phyloP scores from a whole-genome alignment of 768 basidiomycete genomes.

The Steccherinum ochraceum region DNA sequence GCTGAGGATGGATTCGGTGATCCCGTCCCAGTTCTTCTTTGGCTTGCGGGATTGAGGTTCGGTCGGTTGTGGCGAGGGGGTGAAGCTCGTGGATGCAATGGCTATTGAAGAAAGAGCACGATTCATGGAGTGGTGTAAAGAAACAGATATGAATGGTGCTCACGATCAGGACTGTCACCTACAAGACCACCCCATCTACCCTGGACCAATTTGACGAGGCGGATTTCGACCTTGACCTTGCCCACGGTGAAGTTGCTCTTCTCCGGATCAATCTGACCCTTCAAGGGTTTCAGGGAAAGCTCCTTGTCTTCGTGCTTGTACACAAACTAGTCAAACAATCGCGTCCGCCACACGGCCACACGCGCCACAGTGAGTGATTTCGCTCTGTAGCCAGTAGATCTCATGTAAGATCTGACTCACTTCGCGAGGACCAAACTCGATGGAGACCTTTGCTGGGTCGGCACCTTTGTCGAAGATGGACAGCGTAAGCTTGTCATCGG shows the following conservation, averaged over 20 bases:
- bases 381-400: too few species aligned
- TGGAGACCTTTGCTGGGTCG: constrained; percentile 53
- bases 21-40: constrained; percentile 86
- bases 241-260: constrained; percentile 63
- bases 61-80: constrained; percentile 24
- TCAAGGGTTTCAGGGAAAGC: constrained; percentile 74
- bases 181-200: constrained; percentile 74
- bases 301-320: constrained; percentile 66
- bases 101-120: constrained; percentile 19
- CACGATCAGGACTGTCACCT: constrained; percentile 74
- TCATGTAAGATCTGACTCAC: constrained; percentile 29
- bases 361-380: not conserved
- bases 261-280: constrained; percentile 68
- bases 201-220: constrained; percentile 56
- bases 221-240: constrained; percentile 85
- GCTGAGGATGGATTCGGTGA: constrained; percentile 61
- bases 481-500: constrained; percentile 65
- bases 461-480: constrained; percentile 77
- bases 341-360: constrained; percentile 6
- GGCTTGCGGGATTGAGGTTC: constrained; percentile 32
- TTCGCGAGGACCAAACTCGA: constrained; percentile 60
- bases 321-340: constrained; percentile 32
- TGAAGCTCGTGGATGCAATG: constrained; percentile 25
- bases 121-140: not conserved
- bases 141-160: constrained; percentile 25